Evolutionary conservation across 805 yeast genomes (phyloP), one percentile per base, ranked within the genome.

Genomic region (Hanseniaspora thailandica): DNA sequence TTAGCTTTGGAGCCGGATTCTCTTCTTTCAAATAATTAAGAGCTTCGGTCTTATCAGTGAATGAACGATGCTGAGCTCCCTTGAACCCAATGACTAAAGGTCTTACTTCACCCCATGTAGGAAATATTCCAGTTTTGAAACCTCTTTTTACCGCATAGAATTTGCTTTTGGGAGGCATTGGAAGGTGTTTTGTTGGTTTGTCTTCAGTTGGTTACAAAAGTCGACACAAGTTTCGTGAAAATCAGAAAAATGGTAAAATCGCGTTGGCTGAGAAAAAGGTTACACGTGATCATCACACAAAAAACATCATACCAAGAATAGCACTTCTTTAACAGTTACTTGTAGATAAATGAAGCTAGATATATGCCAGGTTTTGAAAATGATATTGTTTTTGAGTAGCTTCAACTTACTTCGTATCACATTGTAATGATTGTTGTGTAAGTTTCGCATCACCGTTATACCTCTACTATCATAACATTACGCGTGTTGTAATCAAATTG

Each of bases 141-240:
- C 87, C 86, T 4, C 64, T 67, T 28, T 66, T 70, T 1, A 81
- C 84, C 0, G 83, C 85, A 58, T 80, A 81, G 57, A 58, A 75
- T 5, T 63, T 54, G 3, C 56, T 56, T 48, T 61, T 62, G 17
- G 5, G 57, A 58, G 46, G 36, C 46, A 38, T 38, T 22, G 13
- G 12, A 13, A 4, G 8, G 7, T 9, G 20, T 12, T 13, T 20
- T 19, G 3, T 22, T 22, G 40, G 26, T 22, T 10, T 30, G 33
- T 10, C 15, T 10, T 3, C 15, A 30, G 33, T 10, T 30, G 33
- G 13, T n/a, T n/a, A n/a, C n/a, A n/a, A n/a, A n/a, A n/a, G n/a
- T n/a, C n/a, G n/a, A n/a, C n/a, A n/a, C n/a, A n/a, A n/a, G n/a
- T 31, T 30, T 30, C 2, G 8, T 26, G 28, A 26, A 26, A 26